Evolutionary conservation across 1,284 basidiomycete species (phyloP).

Genomic region (Exobasidium rhododendri): DNA sequence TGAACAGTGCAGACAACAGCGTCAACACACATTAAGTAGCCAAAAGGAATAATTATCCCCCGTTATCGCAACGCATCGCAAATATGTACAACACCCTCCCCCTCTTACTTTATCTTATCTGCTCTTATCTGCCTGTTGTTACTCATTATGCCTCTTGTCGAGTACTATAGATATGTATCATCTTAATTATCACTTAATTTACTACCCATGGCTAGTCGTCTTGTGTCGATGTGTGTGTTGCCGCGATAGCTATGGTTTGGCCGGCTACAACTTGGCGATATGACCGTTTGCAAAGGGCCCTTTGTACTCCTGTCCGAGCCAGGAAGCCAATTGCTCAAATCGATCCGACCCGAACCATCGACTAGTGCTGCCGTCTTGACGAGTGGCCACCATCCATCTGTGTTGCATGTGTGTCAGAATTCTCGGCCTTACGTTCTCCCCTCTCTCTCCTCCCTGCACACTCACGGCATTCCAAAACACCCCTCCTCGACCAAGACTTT

Average conservation of each 20-base stretch:
- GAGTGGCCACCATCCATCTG: constrained; percentile 20
- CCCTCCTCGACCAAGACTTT: constrained; percentile 25
- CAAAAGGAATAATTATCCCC: neutral
- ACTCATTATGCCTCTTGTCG: neutral
- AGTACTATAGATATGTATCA: neutral
- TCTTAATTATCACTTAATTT: constrained; percentile 3
- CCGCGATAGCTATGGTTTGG: neutral
- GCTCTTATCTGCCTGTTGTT: constrained; percentile 5
- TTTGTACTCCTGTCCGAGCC: constrained; percentile 29
- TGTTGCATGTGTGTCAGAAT: too few relatives aligned
- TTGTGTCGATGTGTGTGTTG: neutral
- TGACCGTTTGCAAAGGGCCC: constrained; percentile 34
- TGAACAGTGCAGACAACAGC: constrained; percentile 14
- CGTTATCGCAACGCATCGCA: neutral
- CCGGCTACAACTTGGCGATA: constrained; percentile 28
- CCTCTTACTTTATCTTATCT: too few relatives aligned
- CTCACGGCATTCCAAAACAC: constrained; percentile 39
- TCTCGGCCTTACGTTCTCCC: neutral
- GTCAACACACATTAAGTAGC: neutral
- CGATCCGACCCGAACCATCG: constrained; percentile 37
- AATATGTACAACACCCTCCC: neutral
- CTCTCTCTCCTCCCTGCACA: constrained; percentile 17
- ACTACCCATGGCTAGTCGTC: neutral
- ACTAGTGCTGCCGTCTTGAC: constrained; percentile 21
- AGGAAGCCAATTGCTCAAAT: constrained; percentile 41